Evolutionary conservation across 768 basidiomycete genomes (phyloP).

Genomic region (Suillus hirtellus): DNA sequence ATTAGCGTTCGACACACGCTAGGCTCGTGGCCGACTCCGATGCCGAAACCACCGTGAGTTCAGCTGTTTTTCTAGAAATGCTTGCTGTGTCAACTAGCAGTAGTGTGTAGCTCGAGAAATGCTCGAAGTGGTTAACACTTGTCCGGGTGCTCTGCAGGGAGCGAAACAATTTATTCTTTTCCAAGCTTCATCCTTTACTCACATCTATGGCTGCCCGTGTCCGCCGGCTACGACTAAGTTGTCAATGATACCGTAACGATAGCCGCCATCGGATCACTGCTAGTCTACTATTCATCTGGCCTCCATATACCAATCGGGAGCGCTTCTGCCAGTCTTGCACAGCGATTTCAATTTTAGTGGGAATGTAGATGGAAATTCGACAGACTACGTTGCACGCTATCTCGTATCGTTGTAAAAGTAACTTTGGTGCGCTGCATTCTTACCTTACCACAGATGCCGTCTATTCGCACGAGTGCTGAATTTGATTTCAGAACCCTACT

Average conservation of each 20-base stretch:
- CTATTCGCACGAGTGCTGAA: slow-evolving; percentile 3
- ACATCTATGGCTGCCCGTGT: neutral
- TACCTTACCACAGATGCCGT: neutral
- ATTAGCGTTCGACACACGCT: neutral
- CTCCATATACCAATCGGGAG: no score
- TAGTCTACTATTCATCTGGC: neutral
- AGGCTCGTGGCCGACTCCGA: neutral
- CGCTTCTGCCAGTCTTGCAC: neutral
- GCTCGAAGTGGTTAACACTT: neutral
- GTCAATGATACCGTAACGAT: neutral
- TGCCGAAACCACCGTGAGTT: neutral
- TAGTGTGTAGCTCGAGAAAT: neutral
- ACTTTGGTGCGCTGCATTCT: slow-evolving; percentile 31
- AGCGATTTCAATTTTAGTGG: neutral
- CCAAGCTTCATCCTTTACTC: neutral
- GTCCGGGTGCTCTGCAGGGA: neutral
- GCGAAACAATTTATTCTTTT: neutral
- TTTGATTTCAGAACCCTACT: slow-evolving; percentile 45
- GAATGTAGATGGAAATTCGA: neutral
- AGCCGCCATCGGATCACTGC: neutral
- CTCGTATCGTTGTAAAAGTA: neutral
- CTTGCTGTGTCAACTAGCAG: neutral
- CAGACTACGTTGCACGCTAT: neutral
- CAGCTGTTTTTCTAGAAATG: neutral
- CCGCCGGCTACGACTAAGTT: neutral